Evolutionary conservation across 1,139 yeast species (phyloP).

Genomic region (Meyerozyma athensensis): DNA sequence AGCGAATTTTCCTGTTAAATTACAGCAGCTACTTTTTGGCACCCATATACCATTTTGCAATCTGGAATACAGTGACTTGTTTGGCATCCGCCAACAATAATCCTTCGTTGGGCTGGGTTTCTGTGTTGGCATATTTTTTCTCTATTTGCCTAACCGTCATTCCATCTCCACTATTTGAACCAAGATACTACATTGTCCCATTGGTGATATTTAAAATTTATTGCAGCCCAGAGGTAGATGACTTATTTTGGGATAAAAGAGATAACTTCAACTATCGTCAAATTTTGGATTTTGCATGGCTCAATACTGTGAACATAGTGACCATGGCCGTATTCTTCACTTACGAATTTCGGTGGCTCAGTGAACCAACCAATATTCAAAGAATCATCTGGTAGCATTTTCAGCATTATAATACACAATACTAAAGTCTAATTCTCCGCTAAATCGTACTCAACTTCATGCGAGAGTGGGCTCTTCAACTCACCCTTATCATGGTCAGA

Average conservation of each 20-base stretch:
- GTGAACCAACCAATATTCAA: conserved; percentile 54
- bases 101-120: conserved; percentile 19
- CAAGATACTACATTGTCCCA: conserved; percentile 86
- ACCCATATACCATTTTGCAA: conserved; percentile 70
- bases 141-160: conserved; percentile 61
- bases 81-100: conserved; percentile 16
- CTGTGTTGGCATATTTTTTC: conserved; percentile 41
- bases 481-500: not conserved
- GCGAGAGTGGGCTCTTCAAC: conserved; percentile 9
- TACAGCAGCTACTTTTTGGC: conserved; percentile 43
- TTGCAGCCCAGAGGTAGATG: conserved; percentile 31
- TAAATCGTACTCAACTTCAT: conserved; percentile 6
- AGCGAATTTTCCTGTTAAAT: conserved; percentile 46
- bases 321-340: conserved; percentile 54
- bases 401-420: not conserved
- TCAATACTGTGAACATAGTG: conserved; percentile 46
- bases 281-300: conserved; percentile 57
- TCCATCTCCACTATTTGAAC: conserved; percentile 91
- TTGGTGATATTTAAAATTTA: conserved; percentile 68
- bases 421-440: too few species aligned
- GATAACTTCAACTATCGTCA: conserved; percentile 25
- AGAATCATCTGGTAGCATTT: conserved; percentile 82
- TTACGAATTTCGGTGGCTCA: conserved; percentile 65
- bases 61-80: conserved; percentile 38
- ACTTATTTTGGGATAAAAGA: conserved; percentile 14